phyloP scores from a whole-genome alignment of 352 stramenopile genomes.

The Pythium sp. region DNA sequence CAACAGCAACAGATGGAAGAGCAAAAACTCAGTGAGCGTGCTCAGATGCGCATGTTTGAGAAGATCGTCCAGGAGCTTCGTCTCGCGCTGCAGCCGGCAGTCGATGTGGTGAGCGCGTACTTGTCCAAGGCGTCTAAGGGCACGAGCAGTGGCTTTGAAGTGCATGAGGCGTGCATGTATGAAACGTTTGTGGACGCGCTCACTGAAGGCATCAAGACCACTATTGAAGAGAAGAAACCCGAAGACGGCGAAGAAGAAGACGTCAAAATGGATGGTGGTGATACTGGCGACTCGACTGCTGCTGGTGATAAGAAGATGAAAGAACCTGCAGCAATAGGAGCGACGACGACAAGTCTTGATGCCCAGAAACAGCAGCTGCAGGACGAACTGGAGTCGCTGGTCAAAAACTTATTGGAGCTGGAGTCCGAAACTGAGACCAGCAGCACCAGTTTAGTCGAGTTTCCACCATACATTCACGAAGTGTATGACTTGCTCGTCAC shows the following conservation, averaged over 20 bases:
- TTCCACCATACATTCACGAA: slow-evolving; percentile 34
- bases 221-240: slow-evolving; percentile 43
- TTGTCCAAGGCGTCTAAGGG: slow-evolving; percentile 22
- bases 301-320: slow-evolving; percentile 10
- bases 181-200: slow-evolving; percentile 37
- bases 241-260: slow-evolving; percentile 64
- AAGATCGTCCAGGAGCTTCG: slow-evolving; percentile 44
- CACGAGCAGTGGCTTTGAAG: slow-evolving; percentile 19
- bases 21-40: slow-evolving; percentile 37
- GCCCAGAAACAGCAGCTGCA: slow-evolving; percentile 27
- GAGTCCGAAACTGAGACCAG: background rate
- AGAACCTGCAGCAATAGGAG: background rate
- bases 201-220: slow-evolving; percentile 26
- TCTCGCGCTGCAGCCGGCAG: slow-evolving; percentile 25
- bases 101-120: slow-evolving; percentile 23
- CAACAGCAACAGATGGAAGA: background rate
- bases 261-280: slow-evolving; percentile 13
- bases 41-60: slow-evolving; percentile 52
- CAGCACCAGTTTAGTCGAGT: slow-evolving; percentile 14
- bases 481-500: slow-evolving; percentile 45
- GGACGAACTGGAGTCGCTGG: slow-evolving; percentile 17
- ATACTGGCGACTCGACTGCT: background rate
- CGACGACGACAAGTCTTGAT: background rate
- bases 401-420: slow-evolving; percentile 3
- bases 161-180: slow-evolving; percentile 34